A percentile compares a stretch with the other conserved stretches of the same genome.
phyloP scores from a whole-genome alignment of 164 flowering plant species.

The Macadamia tetraphylla region DNA sequence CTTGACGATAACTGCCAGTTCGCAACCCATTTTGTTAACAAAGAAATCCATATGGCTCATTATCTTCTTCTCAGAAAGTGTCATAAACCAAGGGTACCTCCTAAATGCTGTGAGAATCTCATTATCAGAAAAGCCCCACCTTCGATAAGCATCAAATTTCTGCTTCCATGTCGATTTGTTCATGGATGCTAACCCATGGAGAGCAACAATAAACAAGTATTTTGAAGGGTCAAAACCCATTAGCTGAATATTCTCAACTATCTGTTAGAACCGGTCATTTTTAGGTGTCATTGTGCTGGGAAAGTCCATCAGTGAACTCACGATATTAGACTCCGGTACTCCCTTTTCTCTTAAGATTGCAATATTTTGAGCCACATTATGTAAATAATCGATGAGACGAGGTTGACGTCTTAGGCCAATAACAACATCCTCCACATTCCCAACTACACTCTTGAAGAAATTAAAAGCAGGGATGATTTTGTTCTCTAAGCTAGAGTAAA shows the following conservation, averaged over 20 bases:
- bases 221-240: background rate
- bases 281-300: background rate
- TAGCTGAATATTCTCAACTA: background rate
- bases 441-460: constrained; percentile 7
- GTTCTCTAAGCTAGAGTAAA: constrained; percentile 3
- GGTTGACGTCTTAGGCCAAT: background rate
- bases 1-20: background rate
- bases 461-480: background rate
- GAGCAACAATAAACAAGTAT: background rate
- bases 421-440: constrained; percentile 4
- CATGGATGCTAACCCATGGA: background rate
- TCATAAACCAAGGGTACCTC: background rate
- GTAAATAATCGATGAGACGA: background rate
- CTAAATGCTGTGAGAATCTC: background rate
- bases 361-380: background rate
- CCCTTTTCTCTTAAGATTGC: background rate
- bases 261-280: background rate
- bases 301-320: background rate
- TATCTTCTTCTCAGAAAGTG: background rate
- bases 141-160: background rate
- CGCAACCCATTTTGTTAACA: background rate
- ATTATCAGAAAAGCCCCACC: background rate
- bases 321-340: background rate
- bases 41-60: background rate
- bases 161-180: background rate